These are phyloP conservation scores for Whalleya microplaca DNA, from an alignment of 2,329 filamentous ascomycete species.

Conservation along the genomic window DNA sequence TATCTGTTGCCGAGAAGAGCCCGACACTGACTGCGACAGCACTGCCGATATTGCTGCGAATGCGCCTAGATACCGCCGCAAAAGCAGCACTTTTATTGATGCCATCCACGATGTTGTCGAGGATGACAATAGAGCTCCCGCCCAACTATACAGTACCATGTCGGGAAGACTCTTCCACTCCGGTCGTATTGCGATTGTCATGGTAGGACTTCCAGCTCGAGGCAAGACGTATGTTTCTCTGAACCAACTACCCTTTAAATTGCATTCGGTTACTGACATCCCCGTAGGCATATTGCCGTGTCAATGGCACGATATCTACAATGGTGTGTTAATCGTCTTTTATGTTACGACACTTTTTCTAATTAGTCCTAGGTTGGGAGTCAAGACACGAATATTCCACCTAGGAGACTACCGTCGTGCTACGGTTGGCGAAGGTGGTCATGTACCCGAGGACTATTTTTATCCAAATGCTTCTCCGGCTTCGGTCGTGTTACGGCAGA, in stretches of 20 bases:
- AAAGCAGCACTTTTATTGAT: constrained; percentile 95
- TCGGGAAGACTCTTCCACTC: constrained; percentile 97
- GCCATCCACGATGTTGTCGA: constrained; percentile 92
- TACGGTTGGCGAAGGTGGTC: constrained; percentile 79
- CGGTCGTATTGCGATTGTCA: constrained; percentile 94
- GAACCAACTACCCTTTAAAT: neutral
- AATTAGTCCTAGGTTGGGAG: constrained; percentile 70
- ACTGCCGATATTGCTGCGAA: constrained; percentile 92
- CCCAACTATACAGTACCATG: constrained; percentile 97
- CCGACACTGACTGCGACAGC: constrained; percentile 50
- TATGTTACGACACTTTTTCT: constrained; percentile 15
- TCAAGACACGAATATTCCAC: constrained; percentile 98
- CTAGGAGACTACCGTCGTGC: constrained; percentile 94
- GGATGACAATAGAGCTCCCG: constrained; percentile 82
- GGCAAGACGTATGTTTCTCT: constrained; percentile 78
- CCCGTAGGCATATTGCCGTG: constrained; percentile 82
- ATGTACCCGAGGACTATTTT: constrained; percentile 97
- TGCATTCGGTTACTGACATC: constrained; percentile 19
- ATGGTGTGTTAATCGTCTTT: constrained; percentile 60
- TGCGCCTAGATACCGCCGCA: constrained; percentile 85
- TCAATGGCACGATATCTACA: constrained; percentile 92
- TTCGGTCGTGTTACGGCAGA: constrained; percentile 91
- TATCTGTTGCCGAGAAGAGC: constrained; percentile 16
- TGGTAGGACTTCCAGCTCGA: constrained; percentile 90
- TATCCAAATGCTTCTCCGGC: constrained; percentile 91